Evolutionary conservation across 2,329 filamentous ascomycete genomes (phyloP).

Genomic region (Pleomassaria siparia): DNA sequence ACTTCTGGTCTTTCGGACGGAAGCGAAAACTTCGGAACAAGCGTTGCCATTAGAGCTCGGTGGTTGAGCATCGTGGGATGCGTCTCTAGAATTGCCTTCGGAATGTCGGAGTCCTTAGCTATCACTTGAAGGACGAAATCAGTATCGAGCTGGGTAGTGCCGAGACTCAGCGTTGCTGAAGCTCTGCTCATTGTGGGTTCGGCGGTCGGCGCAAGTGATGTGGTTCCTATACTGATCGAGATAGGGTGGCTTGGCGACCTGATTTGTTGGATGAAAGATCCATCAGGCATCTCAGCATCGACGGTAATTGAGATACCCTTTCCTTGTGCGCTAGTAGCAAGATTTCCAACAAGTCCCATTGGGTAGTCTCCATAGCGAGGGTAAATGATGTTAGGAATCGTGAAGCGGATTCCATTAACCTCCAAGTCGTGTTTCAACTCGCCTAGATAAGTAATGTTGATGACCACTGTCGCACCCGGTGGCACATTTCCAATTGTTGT

Average conservation of each 20-base stretch:
- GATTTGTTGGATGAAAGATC: slow-evolving; percentile 61
- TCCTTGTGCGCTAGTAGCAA: slow-evolving; percentile 12
- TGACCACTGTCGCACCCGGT: slow-evolving; percentile 55
- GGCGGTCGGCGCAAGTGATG: slow-evolving; percentile 49
- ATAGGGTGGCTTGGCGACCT: slow-evolving; percentile 70
- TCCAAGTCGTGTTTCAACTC: slow-evolving; percentile 73
- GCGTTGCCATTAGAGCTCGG: slow-evolving; percentile 68
- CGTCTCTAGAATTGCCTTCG: slow-evolving; percentile 65
- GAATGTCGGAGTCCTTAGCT: slow-evolving; percentile 61
- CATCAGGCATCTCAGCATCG: slow-evolving; percentile 60
- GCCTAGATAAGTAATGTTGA: slow-evolving; percentile 66
- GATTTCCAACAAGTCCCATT: slow-evolving; percentile 28
- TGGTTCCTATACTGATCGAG: slow-evolving; percentile 63
- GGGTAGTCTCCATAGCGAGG: slow-evolving; percentile 64
- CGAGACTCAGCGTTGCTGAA: slow-evolving; percentile 61
- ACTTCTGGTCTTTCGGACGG: slow-evolving; percentile 61
- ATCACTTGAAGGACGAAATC: slow-evolving; percentile 70
- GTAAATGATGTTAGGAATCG: slow-evolving; percentile 66
- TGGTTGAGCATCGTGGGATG: slow-evolving; percentile 64
- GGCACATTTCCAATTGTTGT: slow-evolving; percentile 70
- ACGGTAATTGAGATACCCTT: slow-evolving; percentile 58
- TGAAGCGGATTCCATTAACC: slow-evolving; percentile 68
- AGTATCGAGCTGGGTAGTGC: slow-evolving; percentile 56
- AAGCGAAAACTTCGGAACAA: slow-evolving; percentile 70
- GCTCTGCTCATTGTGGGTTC: slow-evolving; percentile 60